Evolutionary conservation across 139 green algal genomes (phyloP).

Genomic region (Diplosphaera chodatii): DNA sequence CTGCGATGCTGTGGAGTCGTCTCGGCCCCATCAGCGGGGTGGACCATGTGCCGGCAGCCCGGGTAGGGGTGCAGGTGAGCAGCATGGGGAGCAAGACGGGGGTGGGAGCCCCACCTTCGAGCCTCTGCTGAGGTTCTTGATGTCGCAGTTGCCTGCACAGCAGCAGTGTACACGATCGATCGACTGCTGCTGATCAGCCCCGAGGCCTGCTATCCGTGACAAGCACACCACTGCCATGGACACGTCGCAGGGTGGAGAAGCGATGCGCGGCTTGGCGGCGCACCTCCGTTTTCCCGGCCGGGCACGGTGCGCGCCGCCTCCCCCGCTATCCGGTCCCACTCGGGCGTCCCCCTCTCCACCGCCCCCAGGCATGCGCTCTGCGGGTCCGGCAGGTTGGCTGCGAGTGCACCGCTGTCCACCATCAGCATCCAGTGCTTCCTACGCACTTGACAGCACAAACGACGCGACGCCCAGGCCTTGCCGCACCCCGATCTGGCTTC

Average conservation of each 20-base stretch:
- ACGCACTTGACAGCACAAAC: no score
- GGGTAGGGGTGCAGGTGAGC: background rate
- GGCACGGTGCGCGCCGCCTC: conserved; percentile 71
- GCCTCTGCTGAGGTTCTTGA: conserved; percentile 68
- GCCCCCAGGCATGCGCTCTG: conserved; percentile 47
- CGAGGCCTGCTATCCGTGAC: no score
- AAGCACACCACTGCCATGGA: no score
- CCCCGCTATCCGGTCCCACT: conserved; percentile 38
- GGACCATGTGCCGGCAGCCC: background rate
- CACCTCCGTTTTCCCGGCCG: conserved; percentile 52
- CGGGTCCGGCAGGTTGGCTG: conserved; percentile 53
- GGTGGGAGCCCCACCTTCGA: conserved; percentile 29
- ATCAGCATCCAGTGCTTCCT: no score
- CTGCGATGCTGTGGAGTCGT: no score
- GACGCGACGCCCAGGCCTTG: no score
- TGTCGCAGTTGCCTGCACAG: conserved; percentile 72
- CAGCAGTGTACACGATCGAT: no score
- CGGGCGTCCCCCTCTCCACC: conserved; percentile 15
- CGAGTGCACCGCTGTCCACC: background rate
- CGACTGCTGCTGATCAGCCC: no score
- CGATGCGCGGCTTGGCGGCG: no score
- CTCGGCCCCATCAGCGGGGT: background rate
- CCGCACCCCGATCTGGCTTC: no score
- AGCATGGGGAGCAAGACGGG: no score
- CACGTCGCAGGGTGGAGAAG: no score